These are phyloP conservation scores for Trichosporon asahii DNA, from an alignment of 1,284 basidiomycete genomes.

Conservation along the genomic window DNA sequence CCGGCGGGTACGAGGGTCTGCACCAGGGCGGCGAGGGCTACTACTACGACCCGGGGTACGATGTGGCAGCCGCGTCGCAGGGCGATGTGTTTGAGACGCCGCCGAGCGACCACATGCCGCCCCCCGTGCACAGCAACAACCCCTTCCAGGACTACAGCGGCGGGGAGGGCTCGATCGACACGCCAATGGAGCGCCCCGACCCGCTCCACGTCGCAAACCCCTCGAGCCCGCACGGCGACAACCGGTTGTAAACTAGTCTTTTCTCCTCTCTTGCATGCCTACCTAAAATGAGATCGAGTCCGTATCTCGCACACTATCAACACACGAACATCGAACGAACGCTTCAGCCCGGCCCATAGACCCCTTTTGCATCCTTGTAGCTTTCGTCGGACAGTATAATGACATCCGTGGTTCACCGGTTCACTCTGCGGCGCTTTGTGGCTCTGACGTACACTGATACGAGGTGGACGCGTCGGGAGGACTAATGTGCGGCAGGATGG, in stretches of 20 bases:
- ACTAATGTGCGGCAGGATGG: background rate
- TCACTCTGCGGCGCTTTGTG: background rate
- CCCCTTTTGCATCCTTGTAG: background rate
- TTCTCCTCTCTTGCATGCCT: background rate
- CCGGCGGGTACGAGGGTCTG: slow-evolving; percentile 17
- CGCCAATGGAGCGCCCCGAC: slow-evolving; percentile 33
- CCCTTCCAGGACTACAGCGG: slow-evolving; percentile 27
- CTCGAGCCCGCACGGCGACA: slow-evolving; percentile 1
- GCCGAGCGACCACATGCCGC: background rate
- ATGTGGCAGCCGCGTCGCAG: background rate
- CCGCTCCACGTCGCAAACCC: slow-evolving; percentile 33
- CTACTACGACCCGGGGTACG: slow-evolving; percentile 44
- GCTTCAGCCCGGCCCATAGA: background rate
- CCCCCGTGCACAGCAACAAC: slow-evolving; percentile 20
- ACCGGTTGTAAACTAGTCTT: background rate
- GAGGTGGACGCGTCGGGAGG: background rate
- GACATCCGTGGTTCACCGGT: background rate
- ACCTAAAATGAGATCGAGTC: background rate
- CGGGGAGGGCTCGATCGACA: slow-evolving; percentile 32
- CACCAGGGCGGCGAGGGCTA: slow-evolving; percentile 34
- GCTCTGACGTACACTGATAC: background rate
- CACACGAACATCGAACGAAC: background rate
- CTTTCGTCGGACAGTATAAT: background rate
- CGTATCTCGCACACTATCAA: background rate
- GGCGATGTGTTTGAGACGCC: background rate